phyloP scores from a whole-genome alignment of 495 filamentous ascomycete species.

The Neohortaea acidophila region DNA sequence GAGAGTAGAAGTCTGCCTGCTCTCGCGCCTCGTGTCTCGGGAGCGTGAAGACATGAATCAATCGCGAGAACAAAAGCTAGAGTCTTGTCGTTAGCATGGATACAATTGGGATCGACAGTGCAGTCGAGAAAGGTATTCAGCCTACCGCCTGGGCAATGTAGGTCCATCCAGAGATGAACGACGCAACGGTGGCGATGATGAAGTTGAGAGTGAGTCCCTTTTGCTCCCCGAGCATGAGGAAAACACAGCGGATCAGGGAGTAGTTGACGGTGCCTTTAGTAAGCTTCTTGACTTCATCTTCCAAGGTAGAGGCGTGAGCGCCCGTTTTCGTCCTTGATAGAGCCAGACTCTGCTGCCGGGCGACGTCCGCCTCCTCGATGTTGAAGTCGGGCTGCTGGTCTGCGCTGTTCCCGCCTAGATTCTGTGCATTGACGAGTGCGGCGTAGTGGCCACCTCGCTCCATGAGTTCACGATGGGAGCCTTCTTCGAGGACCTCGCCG shows the following conservation, averaged over 20 bases:
- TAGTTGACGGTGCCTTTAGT: conserved; percentile 3
- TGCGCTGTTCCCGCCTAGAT: conserved; percentile 7
- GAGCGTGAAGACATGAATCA: conserved; percentile 18
- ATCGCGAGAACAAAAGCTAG: too few species aligned
- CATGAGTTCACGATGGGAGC: conserved; percentile 20
- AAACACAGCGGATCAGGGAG: conserved; percentile 3
- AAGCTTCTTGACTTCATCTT: conserved; percentile 3
- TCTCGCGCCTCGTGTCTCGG: conserved; percentile 2
- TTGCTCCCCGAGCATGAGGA: conserved; percentile 6
- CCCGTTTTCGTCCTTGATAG: conserved; percentile 10
- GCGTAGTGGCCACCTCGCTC: conserved; percentile 17
- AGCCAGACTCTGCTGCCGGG: conserved; percentile 2
- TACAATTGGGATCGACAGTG: too few species aligned
- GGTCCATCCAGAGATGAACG: conserved; percentile 15
- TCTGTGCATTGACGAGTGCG: conserved; percentile 17
- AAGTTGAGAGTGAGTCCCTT: conserved; percentile 1
- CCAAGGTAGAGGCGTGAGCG: conserved; percentile 2
- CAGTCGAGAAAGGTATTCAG: too few species aligned
- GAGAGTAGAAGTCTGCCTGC: conserved; percentile 20
- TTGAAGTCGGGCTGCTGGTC: conserved; percentile 1
- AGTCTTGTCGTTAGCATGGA: too few species aligned
- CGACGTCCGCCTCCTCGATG: conserved; percentile 3
- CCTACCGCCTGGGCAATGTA: conserved; percentile 25
- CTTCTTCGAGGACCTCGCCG: conserved; percentile 20
- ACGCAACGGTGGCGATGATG: conserved; percentile 1